Base-by-base conservation (phyloP, 352 stramenopile species). In the Pythium dissimile region DNA sequence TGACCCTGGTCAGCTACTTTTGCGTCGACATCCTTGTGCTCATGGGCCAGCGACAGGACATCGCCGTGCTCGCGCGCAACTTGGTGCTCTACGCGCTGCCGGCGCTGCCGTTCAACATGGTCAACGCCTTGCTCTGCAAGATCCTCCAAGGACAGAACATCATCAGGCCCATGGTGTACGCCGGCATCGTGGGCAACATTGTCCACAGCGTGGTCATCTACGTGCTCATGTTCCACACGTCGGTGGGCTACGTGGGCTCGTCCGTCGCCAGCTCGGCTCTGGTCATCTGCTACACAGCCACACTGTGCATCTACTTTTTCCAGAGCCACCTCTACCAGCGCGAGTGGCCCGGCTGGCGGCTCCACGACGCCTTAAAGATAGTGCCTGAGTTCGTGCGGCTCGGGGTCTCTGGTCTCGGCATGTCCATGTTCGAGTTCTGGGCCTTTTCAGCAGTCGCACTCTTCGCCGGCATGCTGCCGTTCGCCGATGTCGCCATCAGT, bases 391-490 rank as follows among this genome's bases (percentile, higher is more conserved):
- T 96, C 49, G 46, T 95, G 1, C 69, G 72, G 13, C 74, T 96
- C 20, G 88, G 86, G 11, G 55, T 93, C 28, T 89, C 86, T 0
- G 88, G 88, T 0, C 74, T 94, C 62, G 66, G 86, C 32, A 92
- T 95, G 79, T 75, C 93, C 28, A 80, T 93, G 60, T 95, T 90
- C 56, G 85, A 96, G 65, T 92, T 86, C 49, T 92, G 79, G 77
- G 83, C 82, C 18, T 96, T 91, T 44, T 84, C 88, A 10, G 67
- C 69, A 0, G 72, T 94, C 37, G 73, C 80, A n/a, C 64, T 96
- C 1, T 65, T 84, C 13, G 85, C 85, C 2, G 83, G 86, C 13
- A 73, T 89, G 51, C 66, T 95, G n/a, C 84, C 83, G 38, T 63
- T 86, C 43, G 75, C 86, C 2, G 80, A 86, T 16, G 77, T 92